Evolutionary conservation across 2,329 filamentous ascomycete genomes (phyloP).

Genomic region (Lomentospora prolificans): DNA sequence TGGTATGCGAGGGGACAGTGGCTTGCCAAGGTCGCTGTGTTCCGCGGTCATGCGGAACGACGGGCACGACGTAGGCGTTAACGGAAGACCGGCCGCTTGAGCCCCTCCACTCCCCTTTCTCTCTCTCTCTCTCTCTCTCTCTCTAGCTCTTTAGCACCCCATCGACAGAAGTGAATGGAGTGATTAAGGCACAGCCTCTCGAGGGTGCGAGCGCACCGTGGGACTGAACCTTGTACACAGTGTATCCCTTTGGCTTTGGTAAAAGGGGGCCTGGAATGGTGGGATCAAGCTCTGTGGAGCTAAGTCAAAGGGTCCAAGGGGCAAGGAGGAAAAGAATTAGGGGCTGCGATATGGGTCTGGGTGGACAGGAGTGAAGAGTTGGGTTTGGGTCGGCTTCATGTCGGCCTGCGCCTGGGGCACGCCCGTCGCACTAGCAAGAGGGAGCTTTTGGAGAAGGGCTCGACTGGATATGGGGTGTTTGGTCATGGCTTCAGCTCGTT

Average conservation of each 20-base stretch:
- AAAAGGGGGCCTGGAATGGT: neutral
- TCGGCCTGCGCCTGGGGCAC: neutral
- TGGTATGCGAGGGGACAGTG: no score
- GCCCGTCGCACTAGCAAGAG: neutral
- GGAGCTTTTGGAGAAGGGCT: neutral
- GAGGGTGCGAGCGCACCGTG: no score
- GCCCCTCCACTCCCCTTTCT: no score
- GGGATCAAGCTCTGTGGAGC: neutral
- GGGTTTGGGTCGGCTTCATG: neutral
- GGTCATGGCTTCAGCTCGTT: neutral
- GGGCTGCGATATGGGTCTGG: neutral
- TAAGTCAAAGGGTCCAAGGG: neutral
- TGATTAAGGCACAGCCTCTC: neutral
- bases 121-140: no score
- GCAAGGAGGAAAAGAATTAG: no score
- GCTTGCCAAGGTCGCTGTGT: no score
- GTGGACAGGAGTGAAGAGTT: neutral
- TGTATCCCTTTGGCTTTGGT: neutral
- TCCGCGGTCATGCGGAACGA: no score
- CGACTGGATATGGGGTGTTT: neutral
- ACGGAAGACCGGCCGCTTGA: no score
- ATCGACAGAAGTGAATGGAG: no score
- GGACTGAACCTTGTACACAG: neutral
- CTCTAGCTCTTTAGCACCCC: no score
- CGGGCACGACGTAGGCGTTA: no score